A percentile compares a stretch with the other conserved stretches of the same genome.
Evolutionary conservation across 345 rosid species (phyloP).

Genomic region (Passiflora organensis): DNA sequence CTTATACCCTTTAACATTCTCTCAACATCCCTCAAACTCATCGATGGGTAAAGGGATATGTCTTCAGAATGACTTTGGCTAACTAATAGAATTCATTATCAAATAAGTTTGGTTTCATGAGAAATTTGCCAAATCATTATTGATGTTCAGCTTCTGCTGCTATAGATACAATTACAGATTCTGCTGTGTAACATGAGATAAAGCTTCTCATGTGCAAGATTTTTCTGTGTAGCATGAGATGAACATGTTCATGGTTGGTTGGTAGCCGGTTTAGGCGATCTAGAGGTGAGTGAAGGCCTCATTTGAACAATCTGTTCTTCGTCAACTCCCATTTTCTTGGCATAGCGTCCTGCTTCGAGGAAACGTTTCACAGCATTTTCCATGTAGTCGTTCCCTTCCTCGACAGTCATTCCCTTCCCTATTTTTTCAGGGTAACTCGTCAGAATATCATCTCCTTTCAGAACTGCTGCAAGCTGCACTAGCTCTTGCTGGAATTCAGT

Average conservation of each 20-base stretch:
- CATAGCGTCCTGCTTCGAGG: conserved; percentile 56
- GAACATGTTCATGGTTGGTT: conserved; percentile 10
- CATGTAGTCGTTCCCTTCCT: conserved; percentile 72
- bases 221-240: not conserved
- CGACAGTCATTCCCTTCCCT: conserved; percentile 65
- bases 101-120: no score
- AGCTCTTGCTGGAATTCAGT: conserved; percentile 84
- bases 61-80: no score
- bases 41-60: no score
- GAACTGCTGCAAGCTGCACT: conserved; percentile 71
- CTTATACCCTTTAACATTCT: no score
- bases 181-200: no score
- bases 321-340: conserved; percentile 73
- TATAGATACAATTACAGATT: not conserved
- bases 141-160: no score
- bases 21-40: no score
- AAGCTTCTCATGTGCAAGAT: no score
- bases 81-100: no score
- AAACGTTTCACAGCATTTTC: conserved; percentile 75
- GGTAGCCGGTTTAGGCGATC: conserved; percentile 32
- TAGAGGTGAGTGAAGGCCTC: conserved; percentile 77
- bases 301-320: conserved; percentile 68
- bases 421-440: conserved; percentile 42
- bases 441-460: conserved; percentile 58
- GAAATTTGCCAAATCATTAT: no score